Evolutionary conservation across 176 grass and related monocot species (phyloP), one percentile per base, ranked within the genome.

Genomic region (Panicum miliaceum): DNA sequence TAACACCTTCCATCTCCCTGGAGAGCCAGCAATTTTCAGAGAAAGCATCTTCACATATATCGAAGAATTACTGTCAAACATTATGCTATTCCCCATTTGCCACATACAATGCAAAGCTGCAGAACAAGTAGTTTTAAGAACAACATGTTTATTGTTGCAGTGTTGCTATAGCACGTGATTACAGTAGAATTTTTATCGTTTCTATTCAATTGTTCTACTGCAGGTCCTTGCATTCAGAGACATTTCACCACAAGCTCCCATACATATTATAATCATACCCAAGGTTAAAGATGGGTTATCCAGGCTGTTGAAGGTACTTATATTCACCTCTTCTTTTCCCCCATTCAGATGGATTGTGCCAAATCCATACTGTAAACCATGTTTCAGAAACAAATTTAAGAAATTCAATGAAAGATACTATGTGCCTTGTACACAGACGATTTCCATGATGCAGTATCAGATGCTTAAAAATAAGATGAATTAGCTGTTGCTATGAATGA

Each of bases 151-250:
- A 37, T 56, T 32, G 19, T 34, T 19, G 22, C 72, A 35, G 29
- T 35, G 12, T 8, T 36, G 35, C 3, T 52, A 6, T 40, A 38
- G 12, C 37, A 38, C 34, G 10, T 76, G 10, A 82, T 40, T 73
- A 52, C 13, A 59, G 12, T 54, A 76, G 13, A 68, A n/a, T 6
- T 6, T 60, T 42, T 43, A 60, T 73, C 22, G 48, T 60, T 22
- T 48, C 25, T 37, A 64, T 20, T 60, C 53, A 67, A 42, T 51
- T 73, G n/a, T 68, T 41, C 10, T 48, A 20, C 52, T 57, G 25
- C 84, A 97, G 91, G 87, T 84, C 48, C 86, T 93, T 88, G 89
- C 94, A 85, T 97, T 90, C 79, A 93, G 86, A 86, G 94, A 97
- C 76, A 90, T 93, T 68, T 93, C 89, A 78, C 86, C 94, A 20